Evolutionary conservation across 768 basidiomycete species (phyloP), one percentile per base, ranked within the genome.

Genomic region (Kwoniella pini): DNA sequence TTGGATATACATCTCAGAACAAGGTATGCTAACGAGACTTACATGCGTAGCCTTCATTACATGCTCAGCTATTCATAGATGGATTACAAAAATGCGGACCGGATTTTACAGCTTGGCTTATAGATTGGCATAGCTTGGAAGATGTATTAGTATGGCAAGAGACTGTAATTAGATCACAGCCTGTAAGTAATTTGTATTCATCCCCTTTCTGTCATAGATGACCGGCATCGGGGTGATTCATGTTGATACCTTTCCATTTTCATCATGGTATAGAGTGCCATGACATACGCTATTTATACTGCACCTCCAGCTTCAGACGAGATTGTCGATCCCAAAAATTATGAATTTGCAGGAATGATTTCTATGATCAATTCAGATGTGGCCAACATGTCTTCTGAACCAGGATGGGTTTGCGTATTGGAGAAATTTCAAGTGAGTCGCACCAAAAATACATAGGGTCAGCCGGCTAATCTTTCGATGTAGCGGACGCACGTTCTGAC

Each of bases 401-500:
- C 56, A 17, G 72, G 72, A 24, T 74, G 58, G 57, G 71, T 74
- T 26, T 43, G 67, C 21, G 65, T 74, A 39, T 38, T 69, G 21
- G 63, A 65, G 38, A 63, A 55, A 24, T 74, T 57, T 49, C 72
- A 74, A 48, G 72, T 74, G n/a, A 59, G 65, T 54, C 17, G 31
- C 6, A 27, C 40, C 13, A 7, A 36, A 26, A 6, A 10, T 3
- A 24, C 24, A 10, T 22, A 46, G 7, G 44, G 44, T 9, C 5
- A 11, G 9, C 7, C 40, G 27, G 36, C 19, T 36, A 17, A 19
- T 0, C 24, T 10, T 56, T 31, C 42, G 21, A 6, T 30, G 2
- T 63, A 71, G 57, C 62, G 66, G 3, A 64, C 70, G 1, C 70
- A 71, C 49, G 70, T 71, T 22, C 55, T 59, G 22, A 60, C 70